These are phyloP conservation scores for Talaromyces sp. DNA, from an alignment of 2,329 filamentous ascomycete species.

Conservation along the genomic window DNA sequence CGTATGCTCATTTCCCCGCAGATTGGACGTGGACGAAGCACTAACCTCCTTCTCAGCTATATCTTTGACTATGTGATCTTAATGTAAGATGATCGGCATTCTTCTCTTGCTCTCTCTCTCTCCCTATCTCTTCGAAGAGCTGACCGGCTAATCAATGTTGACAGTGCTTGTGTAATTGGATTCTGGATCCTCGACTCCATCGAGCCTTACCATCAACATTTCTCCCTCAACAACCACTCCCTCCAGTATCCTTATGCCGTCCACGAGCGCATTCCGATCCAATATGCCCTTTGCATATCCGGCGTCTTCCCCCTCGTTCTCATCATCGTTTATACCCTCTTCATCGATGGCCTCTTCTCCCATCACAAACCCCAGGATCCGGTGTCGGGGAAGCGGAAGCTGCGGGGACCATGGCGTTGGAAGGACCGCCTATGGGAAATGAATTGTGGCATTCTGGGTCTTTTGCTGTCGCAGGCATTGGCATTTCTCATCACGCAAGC, in stretches of 20 bases:
- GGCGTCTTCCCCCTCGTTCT: constrained; percentile 53
- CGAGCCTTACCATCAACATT: constrained; percentile 61
- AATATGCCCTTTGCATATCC: constrained; percentile 53
- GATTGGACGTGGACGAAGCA: background rate
- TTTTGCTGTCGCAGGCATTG: constrained; percentile 56
- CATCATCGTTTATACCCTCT: constrained; percentile 59
- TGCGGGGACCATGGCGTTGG: constrained; percentile 53
- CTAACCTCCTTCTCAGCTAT: constrained; percentile 45
- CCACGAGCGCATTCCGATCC: constrained; percentile 58
- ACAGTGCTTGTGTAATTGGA: constrained; percentile 53
- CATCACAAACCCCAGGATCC: constrained; percentile 46
- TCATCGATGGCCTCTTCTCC: constrained; percentile 62
- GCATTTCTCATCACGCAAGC: constrained; percentile 61
- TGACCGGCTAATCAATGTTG: constrained; percentile 13
- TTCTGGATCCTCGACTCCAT: constrained; percentile 58
- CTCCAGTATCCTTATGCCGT: constrained; percentile 61
- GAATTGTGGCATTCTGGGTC: constrained; percentile 62
- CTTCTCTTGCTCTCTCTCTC: constrained; percentile 3
- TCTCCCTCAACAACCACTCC: constrained; percentile 59
- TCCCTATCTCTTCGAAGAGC: background rate
- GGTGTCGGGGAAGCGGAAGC: constrained; percentile 39
- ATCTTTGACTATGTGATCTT: constrained; percentile 63
- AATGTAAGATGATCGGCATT: constrained; percentile 42
- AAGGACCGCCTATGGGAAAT: constrained; percentile 64
- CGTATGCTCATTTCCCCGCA: constrained; percentile 42